Evolutionary conservation across 2,329 filamentous ascomycete species (phyloP).

Genomic region (Diaporthe caulivora): DNA sequence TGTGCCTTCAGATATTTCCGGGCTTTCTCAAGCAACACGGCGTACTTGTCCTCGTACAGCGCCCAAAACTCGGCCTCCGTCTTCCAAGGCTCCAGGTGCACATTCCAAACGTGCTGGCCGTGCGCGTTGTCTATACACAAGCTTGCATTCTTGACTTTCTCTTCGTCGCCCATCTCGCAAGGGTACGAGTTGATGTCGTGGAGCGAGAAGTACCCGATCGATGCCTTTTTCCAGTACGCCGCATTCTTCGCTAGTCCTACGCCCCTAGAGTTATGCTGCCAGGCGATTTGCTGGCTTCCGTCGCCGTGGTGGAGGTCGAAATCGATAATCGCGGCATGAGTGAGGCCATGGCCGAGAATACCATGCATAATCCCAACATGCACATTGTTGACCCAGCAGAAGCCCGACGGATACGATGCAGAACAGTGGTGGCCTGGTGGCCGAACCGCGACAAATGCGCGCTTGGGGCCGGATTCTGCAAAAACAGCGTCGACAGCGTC

Average conservation of each 20-base stretch:
- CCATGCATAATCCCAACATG: constrained; percentile 96
- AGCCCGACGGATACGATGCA: constrained; percentile 88
- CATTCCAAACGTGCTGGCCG: constrained; percentile 94
- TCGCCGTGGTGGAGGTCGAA: constrained; percentile 94
- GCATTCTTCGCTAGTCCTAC: constrained; percentile 75
- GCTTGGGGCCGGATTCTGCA: constrained; percentile 68
- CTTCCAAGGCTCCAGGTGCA: constrained; percentile 91
- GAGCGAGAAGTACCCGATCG: constrained; percentile 95
- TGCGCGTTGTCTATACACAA: constrained; percentile 95
- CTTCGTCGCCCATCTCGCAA: constrained; percentile 92
- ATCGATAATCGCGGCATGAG: constrained; percentile 93
- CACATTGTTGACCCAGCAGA: constrained; percentile 99
- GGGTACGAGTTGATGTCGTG: constrained; percentile 99
- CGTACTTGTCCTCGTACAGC: constrained; percentile 85
- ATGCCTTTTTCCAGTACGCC: constrained; percentile 81
- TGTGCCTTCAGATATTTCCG: constrained; percentile 81
- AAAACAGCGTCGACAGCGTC: constrained; percentile 93
- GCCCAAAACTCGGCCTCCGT: constrained; percentile 88
- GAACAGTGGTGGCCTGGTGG: constrained; percentile 98
- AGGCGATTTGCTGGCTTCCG: constrained; percentile 94
- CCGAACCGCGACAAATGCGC: constrained; percentile 91
- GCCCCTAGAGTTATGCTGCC: constrained; percentile 86
- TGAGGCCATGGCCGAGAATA: constrained; percentile 84
- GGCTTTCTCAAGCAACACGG: constrained; percentile 82
- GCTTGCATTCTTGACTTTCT: constrained; percentile 94